These are phyloP conservation scores for Hawksworthiomyces lignivorus DNA, from an alignment of 2,329 filamentous ascomycete genomes.

Conservation along the genomic window DNA sequence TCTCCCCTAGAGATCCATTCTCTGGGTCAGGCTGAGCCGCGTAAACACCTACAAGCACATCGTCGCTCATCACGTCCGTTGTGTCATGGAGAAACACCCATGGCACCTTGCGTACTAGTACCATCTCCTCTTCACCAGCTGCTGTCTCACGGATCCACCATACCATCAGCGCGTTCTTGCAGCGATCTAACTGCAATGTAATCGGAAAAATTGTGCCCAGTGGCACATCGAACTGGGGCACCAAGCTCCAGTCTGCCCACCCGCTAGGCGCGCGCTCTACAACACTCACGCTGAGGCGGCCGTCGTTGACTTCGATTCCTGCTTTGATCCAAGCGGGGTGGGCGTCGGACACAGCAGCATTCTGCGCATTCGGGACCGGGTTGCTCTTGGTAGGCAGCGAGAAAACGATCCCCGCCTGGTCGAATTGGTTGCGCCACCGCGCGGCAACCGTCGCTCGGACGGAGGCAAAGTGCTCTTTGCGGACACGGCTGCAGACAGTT, in stretches of 20 bases:
- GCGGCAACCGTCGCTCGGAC: constrained; percentile 8
- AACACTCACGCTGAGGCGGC: constrained; percentile 10
- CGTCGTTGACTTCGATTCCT: constrained; percentile 14
- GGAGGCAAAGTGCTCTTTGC: constrained; percentile 5
- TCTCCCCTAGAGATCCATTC: constrained; percentile 6
- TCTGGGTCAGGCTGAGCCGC: constrained; percentile 13
- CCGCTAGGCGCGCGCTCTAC: constrained; percentile 7
- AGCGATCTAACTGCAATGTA: constrained; percentile 9
- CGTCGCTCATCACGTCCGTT: constrained; percentile 2
- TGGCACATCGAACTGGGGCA: constrained; percentile 8
- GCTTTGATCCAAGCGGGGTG: constrained; percentile 17
- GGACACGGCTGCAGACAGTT: constrained; percentile 5
- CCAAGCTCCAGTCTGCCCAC: constrained; percentile 15
- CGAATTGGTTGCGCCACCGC: constrained; percentile 11
- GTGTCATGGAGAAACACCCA: constrained; percentile 13
- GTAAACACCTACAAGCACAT: constrained; percentile 11
- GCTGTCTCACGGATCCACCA: constrained; percentile 2
- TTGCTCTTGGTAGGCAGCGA: constrained; percentile 8
- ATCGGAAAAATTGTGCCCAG: constrained; percentile 2
- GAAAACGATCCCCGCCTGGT: constrained; percentile 14
- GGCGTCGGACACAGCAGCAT: neutral
- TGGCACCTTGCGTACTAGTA: constrained; percentile 14
- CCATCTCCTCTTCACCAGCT: neutral
- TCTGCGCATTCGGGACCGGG: constrained; percentile 3
- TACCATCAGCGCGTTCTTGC: constrained; percentile 11